phyloP scores from a whole-genome alignment of 2,329 filamentous ascomycete species.

The Alternaria gaisen region DNA sequence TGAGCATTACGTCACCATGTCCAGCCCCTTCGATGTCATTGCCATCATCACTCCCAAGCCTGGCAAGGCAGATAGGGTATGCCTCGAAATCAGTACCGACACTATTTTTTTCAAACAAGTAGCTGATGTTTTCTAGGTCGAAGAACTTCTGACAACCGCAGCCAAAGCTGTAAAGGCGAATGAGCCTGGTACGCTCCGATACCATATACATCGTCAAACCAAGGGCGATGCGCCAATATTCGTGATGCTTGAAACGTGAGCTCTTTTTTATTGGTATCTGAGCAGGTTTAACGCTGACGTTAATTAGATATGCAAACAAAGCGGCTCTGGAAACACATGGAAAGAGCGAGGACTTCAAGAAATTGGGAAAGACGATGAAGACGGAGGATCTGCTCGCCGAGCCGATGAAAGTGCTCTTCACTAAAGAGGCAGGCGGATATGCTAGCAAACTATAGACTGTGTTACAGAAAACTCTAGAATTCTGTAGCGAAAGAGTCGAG shows the following conservation, averaged over 20 bases:
- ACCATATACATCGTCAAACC: conserved; percentile 43
- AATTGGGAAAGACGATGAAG: conserved; percentile 35
- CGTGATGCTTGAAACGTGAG: conserved; percentile 48
- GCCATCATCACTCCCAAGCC: conserved; percentile 44
- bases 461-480: too few relatives aligned
- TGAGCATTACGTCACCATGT: conserved; percentile 20
- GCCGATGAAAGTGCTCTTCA: conserved; percentile 41
- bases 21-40: conserved; percentile 38
- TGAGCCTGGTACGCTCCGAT: conserved; percentile 46
- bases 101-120: background rate
- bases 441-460: conserved; percentile 14
- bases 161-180: conserved; percentile 40
- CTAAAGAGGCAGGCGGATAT: conserved; percentile 42
- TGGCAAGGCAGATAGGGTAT: conserved; percentile 44
- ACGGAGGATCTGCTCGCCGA: conserved; percentile 40
- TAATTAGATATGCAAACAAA: conserved; percentile 41
- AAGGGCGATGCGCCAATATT: conserved; percentile 39
- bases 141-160: conserved; percentile 38
- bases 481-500: too few relatives aligned
- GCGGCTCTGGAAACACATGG: conserved; percentile 38
- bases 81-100: background rate
- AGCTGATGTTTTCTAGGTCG: conserved; percentile 28
- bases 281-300: background rate
- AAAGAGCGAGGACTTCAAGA: conserved; percentile 34
- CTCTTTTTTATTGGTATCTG: background rate